Conservation (phyloP, 257 asterid genomes). For the Nicotiana paniculata region DNA sequence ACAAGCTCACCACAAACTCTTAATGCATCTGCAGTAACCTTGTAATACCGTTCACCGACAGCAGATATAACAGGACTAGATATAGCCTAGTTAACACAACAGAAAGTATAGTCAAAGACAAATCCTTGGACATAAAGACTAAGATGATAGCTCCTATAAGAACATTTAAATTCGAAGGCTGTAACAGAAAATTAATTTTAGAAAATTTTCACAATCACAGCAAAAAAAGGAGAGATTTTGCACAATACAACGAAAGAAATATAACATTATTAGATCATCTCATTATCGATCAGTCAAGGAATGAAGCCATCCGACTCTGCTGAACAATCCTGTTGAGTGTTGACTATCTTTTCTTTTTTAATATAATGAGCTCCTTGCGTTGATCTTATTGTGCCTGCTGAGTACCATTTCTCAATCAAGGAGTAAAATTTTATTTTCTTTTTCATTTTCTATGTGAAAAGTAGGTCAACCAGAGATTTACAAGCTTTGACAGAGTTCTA, state of each 20-base stretch:
- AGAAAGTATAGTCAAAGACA: neutral
- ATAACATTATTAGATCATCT: neutral
- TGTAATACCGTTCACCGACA: constrained; percentile 91
- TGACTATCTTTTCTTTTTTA: neutral
- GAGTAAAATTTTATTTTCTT: neutral
- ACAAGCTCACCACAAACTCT: constrained; percentile 98
- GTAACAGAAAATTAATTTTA: neutral
- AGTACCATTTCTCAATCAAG: neutral
- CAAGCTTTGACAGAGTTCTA: neutral
- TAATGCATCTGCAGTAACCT: constrained; percentile 97
- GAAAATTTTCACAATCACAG: neutral
- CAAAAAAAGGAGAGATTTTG: neutral
- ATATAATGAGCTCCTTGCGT: neutral
- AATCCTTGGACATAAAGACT: neutral
- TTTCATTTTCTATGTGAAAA: neutral
- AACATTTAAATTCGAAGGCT: neutral
- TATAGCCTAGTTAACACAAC: constrained; percentile 49
- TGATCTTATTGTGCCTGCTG: neutral
- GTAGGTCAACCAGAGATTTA: neutral
- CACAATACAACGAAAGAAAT: neutral
- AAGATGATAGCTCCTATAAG: neutral
- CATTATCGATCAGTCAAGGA: neutral
- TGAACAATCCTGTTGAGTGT: neutral
- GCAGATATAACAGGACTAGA: constrained; percentile 94
- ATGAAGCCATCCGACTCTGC: neutral